These are phyloP conservation scores for Neospora caninum DNA, from an alignment of 169 alveolate species.

Conservation along the genomic window DNA sequence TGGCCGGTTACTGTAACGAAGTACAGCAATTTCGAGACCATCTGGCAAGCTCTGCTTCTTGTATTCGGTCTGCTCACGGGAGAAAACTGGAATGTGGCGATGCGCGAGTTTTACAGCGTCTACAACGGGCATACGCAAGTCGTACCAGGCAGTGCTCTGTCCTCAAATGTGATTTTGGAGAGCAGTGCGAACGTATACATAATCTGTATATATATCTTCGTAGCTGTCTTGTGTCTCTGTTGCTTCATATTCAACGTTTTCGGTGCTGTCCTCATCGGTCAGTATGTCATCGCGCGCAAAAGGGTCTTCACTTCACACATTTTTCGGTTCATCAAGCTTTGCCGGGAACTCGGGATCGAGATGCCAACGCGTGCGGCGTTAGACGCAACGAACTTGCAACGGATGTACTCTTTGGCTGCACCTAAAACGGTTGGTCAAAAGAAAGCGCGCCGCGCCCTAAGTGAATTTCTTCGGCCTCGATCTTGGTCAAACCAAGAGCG, in stretches of 20 bases:
- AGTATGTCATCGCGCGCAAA: constrained; percentile 43
- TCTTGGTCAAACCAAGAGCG: constrained; percentile 1
- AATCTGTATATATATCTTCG: constrained; percentile 45
- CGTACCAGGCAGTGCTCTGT: neutral
- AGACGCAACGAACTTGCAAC: neutral
- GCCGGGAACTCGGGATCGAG: constrained; percentile 60
- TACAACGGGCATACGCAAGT: constrained; percentile 18
- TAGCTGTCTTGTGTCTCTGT: constrained; percentile 32
- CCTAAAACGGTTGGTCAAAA: neutral
- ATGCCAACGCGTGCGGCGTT: constrained; percentile 64
- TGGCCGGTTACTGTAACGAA: constrained; percentile 26
- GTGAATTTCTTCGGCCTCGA: constrained; percentile 25
- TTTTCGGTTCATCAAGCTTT: constrained; percentile 39
- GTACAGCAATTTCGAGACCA: constrained; percentile 45
- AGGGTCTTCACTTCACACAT: constrained; percentile 39
- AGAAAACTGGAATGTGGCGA: constrained; percentile 57
- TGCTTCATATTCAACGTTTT: constrained; percentile 54
- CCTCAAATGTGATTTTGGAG: constrained; percentile 11
- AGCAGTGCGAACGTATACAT: constrained; percentile 26
- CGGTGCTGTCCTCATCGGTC: constrained; percentile 65
- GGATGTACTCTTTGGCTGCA: constrained; percentile 20
- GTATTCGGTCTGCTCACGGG: constrained; percentile 55
- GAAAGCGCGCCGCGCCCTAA: neutral
- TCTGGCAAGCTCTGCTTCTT: constrained; percentile 55
- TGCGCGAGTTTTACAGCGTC: constrained; percentile 44